Evolutionary conservation across 495 filamentous ascomycete genomes (phyloP).

Genomic region (Hypoxylon subgilvum): DNA sequence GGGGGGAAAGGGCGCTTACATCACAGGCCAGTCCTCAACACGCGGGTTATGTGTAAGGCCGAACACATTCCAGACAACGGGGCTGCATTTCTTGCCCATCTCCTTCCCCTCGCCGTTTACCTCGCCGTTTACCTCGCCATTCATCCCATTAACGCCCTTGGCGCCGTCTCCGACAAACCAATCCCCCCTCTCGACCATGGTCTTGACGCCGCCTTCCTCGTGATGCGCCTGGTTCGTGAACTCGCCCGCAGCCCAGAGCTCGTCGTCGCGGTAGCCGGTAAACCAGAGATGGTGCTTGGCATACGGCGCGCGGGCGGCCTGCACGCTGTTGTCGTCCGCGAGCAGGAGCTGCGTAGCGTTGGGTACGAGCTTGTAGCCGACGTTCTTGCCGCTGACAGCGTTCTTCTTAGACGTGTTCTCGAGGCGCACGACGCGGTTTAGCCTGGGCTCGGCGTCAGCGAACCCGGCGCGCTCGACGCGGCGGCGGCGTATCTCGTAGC

Average conservation of each 20-base stretch:
- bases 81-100: conserved; percentile 41
- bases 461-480: conserved; percentile 63
- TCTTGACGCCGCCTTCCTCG: conserved; percentile 41
- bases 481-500: conserved; percentile 61
- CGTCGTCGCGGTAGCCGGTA: conserved; percentile 75
- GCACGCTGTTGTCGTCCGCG: conserved; percentile 68
- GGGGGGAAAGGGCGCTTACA: conserved; percentile 47
- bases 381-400: conserved; percentile 73
- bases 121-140: conserved; percentile 8
- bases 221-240: conserved; percentile 77
- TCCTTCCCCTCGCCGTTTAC: neutral
- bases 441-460: conserved; percentile 64
- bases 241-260: conserved; percentile 80
- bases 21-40: conserved; percentile 68
- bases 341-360: conserved; percentile 82
- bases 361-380: conserved; percentile 78
- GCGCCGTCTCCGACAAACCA: conserved; percentile 43
- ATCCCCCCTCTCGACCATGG: conserved; percentile 42
- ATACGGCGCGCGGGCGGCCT: conserved; percentile 80
- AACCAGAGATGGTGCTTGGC: conserved; percentile 83
- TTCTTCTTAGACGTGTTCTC: conserved; percentile 71
- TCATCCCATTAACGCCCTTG: conserved; percentile 35
- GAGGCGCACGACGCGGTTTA: conserved; percentile 80
- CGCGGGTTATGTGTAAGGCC: conserved; percentile 66
- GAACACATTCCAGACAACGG: conserved; percentile 68